Percentiles rank a stretch among this genome's conserved stretches.
These are phyloP conservation scores for Cystobasidium ongulense DNA, from an alignment of 768 basidiomycete species.

Conservation along the genomic window DNA sequence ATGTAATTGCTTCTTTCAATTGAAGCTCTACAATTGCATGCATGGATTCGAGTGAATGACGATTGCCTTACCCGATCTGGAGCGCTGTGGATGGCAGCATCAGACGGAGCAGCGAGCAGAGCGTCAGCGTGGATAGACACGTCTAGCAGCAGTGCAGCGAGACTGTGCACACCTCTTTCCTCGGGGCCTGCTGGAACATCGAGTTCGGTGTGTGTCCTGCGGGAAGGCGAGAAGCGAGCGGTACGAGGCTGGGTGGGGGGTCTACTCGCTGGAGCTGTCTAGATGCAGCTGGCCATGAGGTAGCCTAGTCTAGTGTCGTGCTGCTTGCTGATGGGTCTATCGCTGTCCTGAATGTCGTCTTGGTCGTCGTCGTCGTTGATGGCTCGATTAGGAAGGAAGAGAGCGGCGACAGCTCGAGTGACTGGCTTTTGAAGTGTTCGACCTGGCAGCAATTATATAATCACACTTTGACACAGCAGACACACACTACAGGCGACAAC, in stretches of 20 bases:
- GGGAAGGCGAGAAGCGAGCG: background rate
- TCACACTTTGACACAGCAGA: background rate
- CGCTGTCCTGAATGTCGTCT: background rate
- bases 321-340: no score
- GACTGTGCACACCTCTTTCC: slow-evolving; percentile 14
- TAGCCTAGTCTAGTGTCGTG: background rate
- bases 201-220: background rate
- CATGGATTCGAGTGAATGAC: background rate
- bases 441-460: background rate
- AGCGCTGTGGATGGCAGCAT: background rate
- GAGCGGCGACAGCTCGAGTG: background rate
- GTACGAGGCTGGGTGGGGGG: background rate
- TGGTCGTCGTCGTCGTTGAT: no score
- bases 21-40: no score
- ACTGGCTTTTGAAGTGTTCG: no score
- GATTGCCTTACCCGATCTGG: background rate
- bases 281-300: no score
- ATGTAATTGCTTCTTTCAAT: background rate
- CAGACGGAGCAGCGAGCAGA: background rate
- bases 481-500: background rate
- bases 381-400: background rate
- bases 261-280: no score
- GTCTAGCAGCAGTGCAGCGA: background rate
- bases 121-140: background rate
- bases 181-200: slow-evolving; percentile 18